Base-by-base conservation (phyloP, 1,284 basidiomycete species). In the Cryptococcus sp. region DNA sequence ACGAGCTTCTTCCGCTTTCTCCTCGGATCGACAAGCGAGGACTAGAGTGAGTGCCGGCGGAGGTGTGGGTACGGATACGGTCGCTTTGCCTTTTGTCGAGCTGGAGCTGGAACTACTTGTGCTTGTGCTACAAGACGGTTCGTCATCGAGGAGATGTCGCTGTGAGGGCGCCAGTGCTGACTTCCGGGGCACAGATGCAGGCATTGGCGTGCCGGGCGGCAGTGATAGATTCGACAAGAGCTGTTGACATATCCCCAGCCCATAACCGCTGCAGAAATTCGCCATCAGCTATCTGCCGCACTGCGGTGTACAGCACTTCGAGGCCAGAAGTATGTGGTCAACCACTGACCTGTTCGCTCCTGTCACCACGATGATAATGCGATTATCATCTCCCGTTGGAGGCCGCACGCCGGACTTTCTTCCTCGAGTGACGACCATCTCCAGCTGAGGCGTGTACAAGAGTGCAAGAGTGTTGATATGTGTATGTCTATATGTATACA, bases 231-330 rank as follows among this genome's bases (percentile, higher is more conserved):
- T 87, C 62, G 82, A 76, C 49, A 94, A 82, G 7, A 95, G 83
- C 52, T 90, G 86, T 59, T 89, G 85, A 78, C 91, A 93, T 50
- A 91, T 87, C 1, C 89, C 91, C 69, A 88, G 88, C 13, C 91
- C 92, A 30, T 93, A 83, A 56, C 92, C 91, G 52, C 92, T 93
- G 46, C 17, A 40, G 7, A n/a, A 35, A 16, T 22, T 3, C 15
- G 4, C 11, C 25, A 19, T 25, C 6, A 22, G 11, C 13, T 11
- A 47, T 48, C 39, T 40, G 46, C 20, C 22, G 8, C 23, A 17
- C 17, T 40, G 7, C 30, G 16, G 2, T 16, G 4, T 38, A 5
- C 40, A 17, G 27, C 27, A 30, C 27, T 4, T 30, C 47, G 25
- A 23, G 42, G 7, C 13, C 15, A 19, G 17, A 40, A 38, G 25